Conservation (phyloP, 2,329 filamentous ascomycete species). For the Tolypocladium tropicale region DNA sequence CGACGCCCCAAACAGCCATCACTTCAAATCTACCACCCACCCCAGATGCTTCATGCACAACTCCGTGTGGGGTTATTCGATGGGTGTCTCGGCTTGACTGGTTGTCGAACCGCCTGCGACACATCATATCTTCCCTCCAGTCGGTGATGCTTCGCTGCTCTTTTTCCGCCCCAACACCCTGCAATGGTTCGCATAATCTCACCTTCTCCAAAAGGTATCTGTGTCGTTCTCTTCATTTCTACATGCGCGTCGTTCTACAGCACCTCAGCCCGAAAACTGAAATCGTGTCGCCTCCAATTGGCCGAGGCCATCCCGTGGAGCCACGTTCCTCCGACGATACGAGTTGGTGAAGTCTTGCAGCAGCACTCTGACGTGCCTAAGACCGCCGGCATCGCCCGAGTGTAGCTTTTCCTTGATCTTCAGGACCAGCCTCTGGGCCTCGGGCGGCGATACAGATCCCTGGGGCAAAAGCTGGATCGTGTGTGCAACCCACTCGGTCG, state of each 20-base stretch:
- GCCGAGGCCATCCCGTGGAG: conserved; percentile 85
- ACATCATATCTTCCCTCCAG: background rate
- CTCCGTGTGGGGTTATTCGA: background rate
- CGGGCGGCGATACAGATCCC: conserved; percentile 69
- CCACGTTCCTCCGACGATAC: conserved; percentile 87
- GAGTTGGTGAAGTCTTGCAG: conserved; percentile 96
- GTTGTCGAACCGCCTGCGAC: background rate
- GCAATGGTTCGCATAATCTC: conserved; percentile 1
- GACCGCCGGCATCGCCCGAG: conserved; percentile 46
- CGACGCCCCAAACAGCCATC: background rate
- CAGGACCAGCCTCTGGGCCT: conserved; percentile 69
- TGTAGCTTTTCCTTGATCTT: conserved; percentile 72
- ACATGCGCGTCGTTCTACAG: conserved; percentile 3
- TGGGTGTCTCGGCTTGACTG: background rate
- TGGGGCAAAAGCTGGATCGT: conserved; percentile 77
- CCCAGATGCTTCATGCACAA: background rate
- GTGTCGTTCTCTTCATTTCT: background rate
- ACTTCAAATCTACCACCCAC: background rate
- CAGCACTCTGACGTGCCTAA: conserved; percentile 71
- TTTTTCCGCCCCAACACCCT: background rate
- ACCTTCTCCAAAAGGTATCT: background rate
- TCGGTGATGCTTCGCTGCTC: background rate
- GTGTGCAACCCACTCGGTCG: conserved; percentile 69
- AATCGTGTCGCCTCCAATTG: conserved; percentile 80
- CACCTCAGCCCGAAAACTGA: conserved; percentile 50